Percentiles rank a stretch among this genome's conserved stretches.
These are phyloP conservation scores for Singerocomus inundabilis DNA, from an alignment of 1,284 basidiomycete species.

Conservation along the genomic window DNA sequence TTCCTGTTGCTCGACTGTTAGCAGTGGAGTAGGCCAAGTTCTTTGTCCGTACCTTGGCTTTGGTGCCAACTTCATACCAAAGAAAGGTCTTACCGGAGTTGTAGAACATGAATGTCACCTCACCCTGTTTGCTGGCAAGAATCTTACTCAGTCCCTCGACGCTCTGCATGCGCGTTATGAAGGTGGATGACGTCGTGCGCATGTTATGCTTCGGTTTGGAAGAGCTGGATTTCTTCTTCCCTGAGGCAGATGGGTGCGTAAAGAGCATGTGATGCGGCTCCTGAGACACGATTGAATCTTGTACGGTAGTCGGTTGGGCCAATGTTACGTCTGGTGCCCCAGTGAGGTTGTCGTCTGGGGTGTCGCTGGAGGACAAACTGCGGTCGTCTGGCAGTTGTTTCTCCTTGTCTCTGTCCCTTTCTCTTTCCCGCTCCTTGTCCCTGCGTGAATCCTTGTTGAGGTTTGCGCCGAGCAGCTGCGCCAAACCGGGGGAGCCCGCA, in stretches of 20 bases:
- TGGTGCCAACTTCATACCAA: slow-evolving; percentile 79
- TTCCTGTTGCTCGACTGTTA: slow-evolving; percentile 52
- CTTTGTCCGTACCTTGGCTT: slow-evolving; percentile 61
- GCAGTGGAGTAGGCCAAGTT: neutral
- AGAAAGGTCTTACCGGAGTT: slow-evolving; percentile 77
- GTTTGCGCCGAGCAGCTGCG: slow-evolving; percentile 60
- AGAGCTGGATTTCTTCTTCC: slow-evolving; percentile 60
- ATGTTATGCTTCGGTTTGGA: slow-evolving; percentile 85
- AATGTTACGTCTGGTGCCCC: slow-evolving; percentile 37
- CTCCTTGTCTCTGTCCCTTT: slow-evolving; percentile 61
- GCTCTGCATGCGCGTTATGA: slow-evolving; percentile 82
- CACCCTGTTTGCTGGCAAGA: slow-evolving; percentile 78
- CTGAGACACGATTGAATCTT: slow-evolving; percentile 37
- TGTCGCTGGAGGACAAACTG: slow-evolving; percentile 76
- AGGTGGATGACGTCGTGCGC: slow-evolving; percentile 83
- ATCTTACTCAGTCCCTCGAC: slow-evolving; percentile 74
- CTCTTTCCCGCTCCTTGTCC: slow-evolving; percentile 54
- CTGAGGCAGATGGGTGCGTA: slow-evolving; percentile 40
- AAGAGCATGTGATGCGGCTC: slow-evolving; percentile 47
- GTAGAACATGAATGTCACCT: slow-evolving; percentile 81
- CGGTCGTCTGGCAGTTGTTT: slow-evolving; percentile 48
- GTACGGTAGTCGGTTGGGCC: slow-evolving; percentile 18
- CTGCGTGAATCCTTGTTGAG: slow-evolving; percentile 40
- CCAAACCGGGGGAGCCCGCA: slow-evolving; percentile 54
- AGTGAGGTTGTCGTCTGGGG: slow-evolving; percentile 55